phyloP scores from a whole-genome alignment of 139 green algal genomes.

The Edaphochlamys debaryana region DNA sequence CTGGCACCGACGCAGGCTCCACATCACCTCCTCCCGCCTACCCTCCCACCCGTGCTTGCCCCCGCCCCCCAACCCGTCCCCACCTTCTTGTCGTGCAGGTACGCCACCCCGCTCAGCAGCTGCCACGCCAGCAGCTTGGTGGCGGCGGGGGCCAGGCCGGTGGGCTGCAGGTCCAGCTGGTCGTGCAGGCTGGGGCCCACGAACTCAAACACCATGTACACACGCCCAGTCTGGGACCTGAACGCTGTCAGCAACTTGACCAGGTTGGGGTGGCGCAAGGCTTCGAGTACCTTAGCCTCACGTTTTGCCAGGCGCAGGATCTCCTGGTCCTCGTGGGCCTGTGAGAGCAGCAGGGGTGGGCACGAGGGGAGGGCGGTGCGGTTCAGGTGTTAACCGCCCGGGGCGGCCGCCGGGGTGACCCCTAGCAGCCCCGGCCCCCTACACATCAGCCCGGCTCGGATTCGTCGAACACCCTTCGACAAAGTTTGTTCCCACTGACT shows the following conservation, averaged over 20 bases:
- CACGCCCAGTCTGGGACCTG: constrained; percentile 27
- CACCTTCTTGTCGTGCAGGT: constrained; percentile 41
- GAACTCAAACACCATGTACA: constrained; percentile 51
- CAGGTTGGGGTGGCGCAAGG: constrained; percentile 36
- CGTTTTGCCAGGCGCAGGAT: constrained; percentile 44
- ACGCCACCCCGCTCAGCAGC: constrained; percentile 39
- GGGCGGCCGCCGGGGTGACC: no score
- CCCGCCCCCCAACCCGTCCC: no score
- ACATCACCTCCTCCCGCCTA: no score
- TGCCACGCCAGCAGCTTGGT: constrained; percentile 53
- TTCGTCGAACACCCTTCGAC: no score
- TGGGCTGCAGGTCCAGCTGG: constrained; percentile 9
- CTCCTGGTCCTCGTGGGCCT: constrained; percentile 26
- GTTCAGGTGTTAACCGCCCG: no score
- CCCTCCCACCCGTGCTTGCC: no score
- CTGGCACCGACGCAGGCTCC: no score
- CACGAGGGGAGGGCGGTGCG: no score
- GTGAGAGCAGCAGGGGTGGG: no score
- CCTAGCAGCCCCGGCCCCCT: no score
- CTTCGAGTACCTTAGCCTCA: constrained; percentile 29
- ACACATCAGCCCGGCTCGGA: no score
- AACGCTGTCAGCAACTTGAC: constrained; percentile 43
- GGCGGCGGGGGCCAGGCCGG: constrained; percentile 7
- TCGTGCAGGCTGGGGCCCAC: constrained; percentile 34
- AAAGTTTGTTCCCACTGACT: no score